These are phyloP conservation scores for Colletotrichum truncatum DNA, from an alignment of 2,329 filamentous ascomycete genomes.

Conservation along the genomic window DNA sequence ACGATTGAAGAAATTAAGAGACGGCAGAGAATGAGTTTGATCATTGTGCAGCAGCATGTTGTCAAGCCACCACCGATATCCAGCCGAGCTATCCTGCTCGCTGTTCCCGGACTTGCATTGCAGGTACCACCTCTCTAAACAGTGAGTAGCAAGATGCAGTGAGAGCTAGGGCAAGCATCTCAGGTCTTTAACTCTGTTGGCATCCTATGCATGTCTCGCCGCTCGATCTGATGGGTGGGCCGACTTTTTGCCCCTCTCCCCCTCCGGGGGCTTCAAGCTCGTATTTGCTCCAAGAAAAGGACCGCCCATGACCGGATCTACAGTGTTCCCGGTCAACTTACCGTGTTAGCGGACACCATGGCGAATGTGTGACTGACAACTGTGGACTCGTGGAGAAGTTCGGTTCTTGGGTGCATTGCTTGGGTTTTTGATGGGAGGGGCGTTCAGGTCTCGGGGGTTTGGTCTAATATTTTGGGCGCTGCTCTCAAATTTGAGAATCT, in stretches of 20 bases:
- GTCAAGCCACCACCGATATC: not conserved
- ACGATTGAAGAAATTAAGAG: too few relatives aligned
- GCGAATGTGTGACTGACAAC: conserved; percentile 5
- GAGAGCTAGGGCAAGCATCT: too few relatives aligned
- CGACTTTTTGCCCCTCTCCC: not conserved
- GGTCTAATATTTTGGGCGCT: not conserved
- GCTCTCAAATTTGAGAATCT: conserved; percentile 1
- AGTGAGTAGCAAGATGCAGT: not conserved
- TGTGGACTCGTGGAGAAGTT: not conserved
- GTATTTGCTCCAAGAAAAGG: conserved; percentile 31
- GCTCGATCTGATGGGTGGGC: conserved; percentile 21
- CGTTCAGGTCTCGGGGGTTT: conserved; percentile 1
- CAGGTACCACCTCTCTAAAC: not conserved
- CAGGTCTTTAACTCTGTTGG: too few relatives aligned
- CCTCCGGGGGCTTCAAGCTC: conserved; percentile 4
- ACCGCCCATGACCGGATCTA: conserved; percentile 22
- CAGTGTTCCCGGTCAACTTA: conserved; percentile 3
- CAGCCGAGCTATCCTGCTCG: not conserved
- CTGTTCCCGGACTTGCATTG: not conserved
- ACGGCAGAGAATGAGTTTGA: too few relatives aligned
- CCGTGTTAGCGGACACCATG: not conserved
- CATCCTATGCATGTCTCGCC: not conserved
- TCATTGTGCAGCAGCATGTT: not conserved
- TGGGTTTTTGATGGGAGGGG: too few relatives aligned
- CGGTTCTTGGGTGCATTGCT: not conserved